These are phyloP conservation scores for Diaporthe vaccinii DNA, from an alignment of 2,329 filamentous ascomycete genomes.

Conservation along the genomic window DNA sequence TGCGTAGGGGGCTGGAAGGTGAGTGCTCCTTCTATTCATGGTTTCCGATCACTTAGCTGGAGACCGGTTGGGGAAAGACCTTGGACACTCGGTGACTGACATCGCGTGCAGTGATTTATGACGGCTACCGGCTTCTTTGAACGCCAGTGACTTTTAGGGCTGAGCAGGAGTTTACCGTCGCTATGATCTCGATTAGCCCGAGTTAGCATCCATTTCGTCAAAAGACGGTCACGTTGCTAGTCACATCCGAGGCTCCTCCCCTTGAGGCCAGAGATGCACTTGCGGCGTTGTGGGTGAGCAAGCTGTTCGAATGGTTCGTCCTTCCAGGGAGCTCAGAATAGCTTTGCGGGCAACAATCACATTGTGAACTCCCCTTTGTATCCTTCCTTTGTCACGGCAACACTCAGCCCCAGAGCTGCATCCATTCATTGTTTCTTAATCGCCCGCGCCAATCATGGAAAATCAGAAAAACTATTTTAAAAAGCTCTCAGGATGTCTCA, in stretches of 20 bases:
- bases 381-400: not conserved
- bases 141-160: not conserved
- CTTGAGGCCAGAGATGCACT: not conserved
- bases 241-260: too few relatives aligned
- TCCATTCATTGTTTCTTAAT: not conserved
- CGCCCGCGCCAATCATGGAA: not conserved
- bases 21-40: conserved; percentile 2
- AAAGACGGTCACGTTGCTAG: not conserved
- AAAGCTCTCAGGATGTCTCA: too few relatives aligned
- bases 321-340: not conserved
- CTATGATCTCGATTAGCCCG: not conserved
- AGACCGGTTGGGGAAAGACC: too few relatives aligned
- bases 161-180: not conserved
- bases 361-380: not conserved
- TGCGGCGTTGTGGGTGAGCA: not conserved
- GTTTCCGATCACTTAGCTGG: too few relatives aligned
- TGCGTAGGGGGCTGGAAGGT: conserved; percentile 37
- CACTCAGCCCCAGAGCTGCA: not conserved
- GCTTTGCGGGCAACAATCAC: not conserved
- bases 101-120: conserved; percentile 21
- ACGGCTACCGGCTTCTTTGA: conserved; percentile 36
- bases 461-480: not conserved
- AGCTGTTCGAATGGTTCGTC: not conserved
- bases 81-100: not conserved
- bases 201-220: not conserved